A percentile compares a stretch with the other conserved stretches of the same genome.
Conservation (phyloP, 1,139 yeast species). For the Candida tetrigidarum region DNA sequence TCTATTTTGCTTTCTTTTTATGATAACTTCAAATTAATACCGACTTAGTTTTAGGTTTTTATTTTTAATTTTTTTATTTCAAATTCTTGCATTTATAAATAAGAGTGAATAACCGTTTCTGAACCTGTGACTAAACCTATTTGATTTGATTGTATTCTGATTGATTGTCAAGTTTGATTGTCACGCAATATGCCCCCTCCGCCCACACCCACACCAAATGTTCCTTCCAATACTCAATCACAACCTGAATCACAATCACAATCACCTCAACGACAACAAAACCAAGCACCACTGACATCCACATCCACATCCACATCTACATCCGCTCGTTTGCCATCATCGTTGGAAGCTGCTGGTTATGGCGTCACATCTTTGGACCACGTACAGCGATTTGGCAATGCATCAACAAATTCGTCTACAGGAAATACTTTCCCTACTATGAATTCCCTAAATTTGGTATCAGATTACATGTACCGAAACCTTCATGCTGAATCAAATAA, state of each 20-base stretch:
- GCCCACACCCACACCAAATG: conserved; percentile 8
- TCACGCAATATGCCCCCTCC: conserved; percentile 9
- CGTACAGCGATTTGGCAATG: conserved; percentile 14
- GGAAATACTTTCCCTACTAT: conserved; percentile 9
- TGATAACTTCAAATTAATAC: no score
- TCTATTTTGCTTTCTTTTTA: no score
- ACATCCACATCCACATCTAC: background rate
- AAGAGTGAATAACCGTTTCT: no score
- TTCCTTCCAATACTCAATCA: background rate
- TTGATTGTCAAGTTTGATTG: no score
- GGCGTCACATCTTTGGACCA: conserved; percentile 5
- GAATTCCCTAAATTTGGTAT: conserved; percentile 17
- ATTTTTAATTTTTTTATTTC: no score
- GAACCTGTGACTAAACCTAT: no score
- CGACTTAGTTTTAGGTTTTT: no score
- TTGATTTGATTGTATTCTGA: background rate
- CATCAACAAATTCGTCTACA: conserved; percentile 12
- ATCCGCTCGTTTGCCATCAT: background rate
- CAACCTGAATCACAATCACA: conserved; percentile 2
- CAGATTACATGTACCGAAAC: conserved; percentile 17
- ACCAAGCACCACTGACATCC: background rate
- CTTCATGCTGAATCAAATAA: conserved; percentile 8
- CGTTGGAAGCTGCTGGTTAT: background rate
- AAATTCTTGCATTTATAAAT: no score
- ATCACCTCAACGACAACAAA: background rate